phyloP scores from a whole-genome alignment of 345 rosid genomes.

The Populus simonii region DNA sequence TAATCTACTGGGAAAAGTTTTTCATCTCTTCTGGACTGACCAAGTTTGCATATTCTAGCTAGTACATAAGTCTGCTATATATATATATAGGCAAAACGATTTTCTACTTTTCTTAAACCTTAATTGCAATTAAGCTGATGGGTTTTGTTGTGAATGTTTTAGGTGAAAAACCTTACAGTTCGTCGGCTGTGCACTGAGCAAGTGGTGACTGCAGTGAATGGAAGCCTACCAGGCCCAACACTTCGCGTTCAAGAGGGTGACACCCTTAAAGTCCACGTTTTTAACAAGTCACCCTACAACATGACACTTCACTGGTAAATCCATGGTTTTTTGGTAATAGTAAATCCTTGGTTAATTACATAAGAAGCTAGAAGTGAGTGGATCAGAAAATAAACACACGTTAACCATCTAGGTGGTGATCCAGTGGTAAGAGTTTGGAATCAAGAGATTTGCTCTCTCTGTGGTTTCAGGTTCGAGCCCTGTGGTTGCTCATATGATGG shows the following conservation, averaged over 20 bases:
- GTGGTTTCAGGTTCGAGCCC: too few species aligned
- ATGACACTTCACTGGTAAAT: slow-evolving; percentile 80
- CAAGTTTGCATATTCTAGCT: neutral
- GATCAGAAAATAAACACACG: neutral
- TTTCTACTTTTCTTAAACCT: neutral
- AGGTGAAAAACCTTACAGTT: slow-evolving; percentile 69
- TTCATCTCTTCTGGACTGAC: neutral
- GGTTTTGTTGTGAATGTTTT: neutral
- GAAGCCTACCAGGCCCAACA: slow-evolving; percentile 73
- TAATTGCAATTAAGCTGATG: too few species aligned
- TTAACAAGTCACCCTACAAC: slow-evolving; percentile 79
- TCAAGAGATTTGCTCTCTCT: too few species aligned
- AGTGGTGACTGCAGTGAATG: slow-evolving; percentile 71
- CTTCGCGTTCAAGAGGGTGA: slow-evolving; percentile 66
- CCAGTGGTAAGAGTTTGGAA: too few species aligned
- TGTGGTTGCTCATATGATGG: too few species aligned
- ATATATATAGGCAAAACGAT: neutral
- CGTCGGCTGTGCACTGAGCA: slow-evolving; percentile 52
- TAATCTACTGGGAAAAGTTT: neutral
- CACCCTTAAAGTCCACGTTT: slow-evolving; percentile 63
- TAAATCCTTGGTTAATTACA: neutral
- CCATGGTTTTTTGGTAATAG: too few species aligned
- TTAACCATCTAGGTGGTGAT: too few species aligned
- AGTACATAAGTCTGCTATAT: neutral
- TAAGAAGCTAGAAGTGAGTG: neutral